Base-by-base conservation (phyloP, 2,329 filamentous ascomycete species). In the Monilinia fructicola region DNA sequence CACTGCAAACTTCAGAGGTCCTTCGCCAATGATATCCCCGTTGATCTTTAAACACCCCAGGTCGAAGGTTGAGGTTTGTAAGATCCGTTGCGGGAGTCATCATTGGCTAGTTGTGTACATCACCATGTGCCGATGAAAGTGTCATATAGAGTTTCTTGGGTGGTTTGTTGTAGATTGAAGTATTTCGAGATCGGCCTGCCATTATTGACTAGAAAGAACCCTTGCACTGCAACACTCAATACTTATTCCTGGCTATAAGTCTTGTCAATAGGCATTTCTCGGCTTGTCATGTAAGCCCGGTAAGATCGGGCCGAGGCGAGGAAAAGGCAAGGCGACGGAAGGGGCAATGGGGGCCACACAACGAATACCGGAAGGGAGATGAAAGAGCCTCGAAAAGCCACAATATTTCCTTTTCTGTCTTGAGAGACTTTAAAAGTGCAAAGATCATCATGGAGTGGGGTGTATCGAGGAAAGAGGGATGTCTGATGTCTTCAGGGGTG, bases 321-420 rank as follows among this genome's bases (percentile, higher is more conserved):
- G n/a, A n/a, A 42, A 28, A 59, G 31, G 11, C 14, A 38, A 26
- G 21, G n/a, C 10, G 63, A 65, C 18, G 54, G 23, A 60, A 42
- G 18, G 26, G 54, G 63, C 55, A 65, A 52, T 40, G 60, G 46
- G 55, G 28, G 35, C n/a, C 23, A 38, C 31, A 61, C 53, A 44
- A 65, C 11, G 61, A 52, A 60, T 65, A 60, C 64, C 46, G 54
- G 54, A 65, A 65, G 40, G 63, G 54, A 65, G 55, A 60, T 35
- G 11, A 50, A 40, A 14, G 31, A 53, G 44, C 44, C n/a, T 40
- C 54, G 26, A 64, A 38, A 48, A 59, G 54, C 54, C 46, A 65
- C 46, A 52, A 44, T 23, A 53, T 46, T 60, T 31, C 54, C 64
- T 23, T 60, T 60, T 65, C 54, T 54, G 35, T 38, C 50, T 35